These are phyloP conservation scores for Xylariaceae sp. DNA, from an alignment of 2,329 filamentous ascomycete species.

Conservation along the genomic window DNA sequence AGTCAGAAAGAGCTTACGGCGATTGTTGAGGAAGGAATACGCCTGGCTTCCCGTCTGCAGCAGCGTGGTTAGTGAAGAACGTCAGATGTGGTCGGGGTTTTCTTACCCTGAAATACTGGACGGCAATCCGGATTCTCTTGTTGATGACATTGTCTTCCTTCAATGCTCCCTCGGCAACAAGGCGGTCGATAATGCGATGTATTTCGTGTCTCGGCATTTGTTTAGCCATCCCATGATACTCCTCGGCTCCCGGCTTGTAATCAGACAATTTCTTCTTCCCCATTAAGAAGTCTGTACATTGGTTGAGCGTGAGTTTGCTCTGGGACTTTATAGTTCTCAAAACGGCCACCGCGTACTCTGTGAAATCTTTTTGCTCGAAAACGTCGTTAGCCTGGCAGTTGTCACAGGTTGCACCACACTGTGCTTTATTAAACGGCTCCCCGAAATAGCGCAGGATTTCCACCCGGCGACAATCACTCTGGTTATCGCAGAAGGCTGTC, in stretches of 20 bases:
- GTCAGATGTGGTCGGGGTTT: background rate
- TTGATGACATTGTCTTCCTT: slow-evolving; percentile 70
- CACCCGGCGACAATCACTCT: slow-evolving; percentile 80
- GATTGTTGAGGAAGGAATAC: slow-evolving; percentile 46
- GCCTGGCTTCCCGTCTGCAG: slow-evolving; percentile 46
- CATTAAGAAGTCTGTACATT: slow-evolving; percentile 83
- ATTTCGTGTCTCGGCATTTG: slow-evolving; percentile 74
- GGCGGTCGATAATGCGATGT: slow-evolving; percentile 78
- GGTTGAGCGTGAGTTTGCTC: slow-evolving; percentile 69
- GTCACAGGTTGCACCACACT: slow-evolving; percentile 80
- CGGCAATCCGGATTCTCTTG: slow-evolving; percentile 64
- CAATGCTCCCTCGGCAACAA: slow-evolving; percentile 75
- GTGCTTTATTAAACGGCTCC: slow-evolving; percentile 72
- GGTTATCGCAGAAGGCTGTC: slow-evolving; percentile 86
- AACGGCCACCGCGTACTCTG: slow-evolving; percentile 70
- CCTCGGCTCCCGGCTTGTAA: slow-evolving; percentile 50
- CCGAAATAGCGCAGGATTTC: slow-evolving; percentile 95
- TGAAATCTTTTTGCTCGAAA: slow-evolving; percentile 78
- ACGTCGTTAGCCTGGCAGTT: slow-evolving; percentile 77
- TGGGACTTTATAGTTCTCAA: slow-evolving; percentile 68
- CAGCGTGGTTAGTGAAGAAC: slow-evolving; percentile 27
- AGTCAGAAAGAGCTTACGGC: slow-evolving; percentile 47
- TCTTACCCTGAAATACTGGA: slow-evolving; percentile 71
- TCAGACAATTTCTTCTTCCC: slow-evolving; percentile 67
- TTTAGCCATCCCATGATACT: slow-evolving; percentile 69